Conservation (phyloP, 2,329 filamentous ascomycete species). For the Neospermospora avenae region DNA sequence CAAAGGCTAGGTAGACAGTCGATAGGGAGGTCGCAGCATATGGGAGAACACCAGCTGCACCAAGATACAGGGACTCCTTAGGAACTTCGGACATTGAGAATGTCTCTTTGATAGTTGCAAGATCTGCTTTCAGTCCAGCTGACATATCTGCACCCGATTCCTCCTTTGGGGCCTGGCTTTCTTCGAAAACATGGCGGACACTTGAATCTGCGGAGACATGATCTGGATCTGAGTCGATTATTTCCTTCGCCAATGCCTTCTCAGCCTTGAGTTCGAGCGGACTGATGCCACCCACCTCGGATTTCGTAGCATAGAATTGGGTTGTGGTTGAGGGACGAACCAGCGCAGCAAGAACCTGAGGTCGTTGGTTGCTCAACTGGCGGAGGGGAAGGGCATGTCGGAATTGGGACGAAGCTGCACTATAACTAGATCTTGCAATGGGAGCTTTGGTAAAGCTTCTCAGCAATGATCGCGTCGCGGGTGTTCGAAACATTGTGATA, state of each 20-base stretch:
- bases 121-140: slow-evolving; percentile 49
- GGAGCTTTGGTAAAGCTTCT: slow-evolving; percentile 30
- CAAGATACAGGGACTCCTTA: slow-evolving; percentile 63
- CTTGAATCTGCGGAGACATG: slow-evolving; percentile 58
- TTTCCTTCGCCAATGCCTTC: slow-evolving; percentile 49
- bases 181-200: slow-evolving; percentile 49
- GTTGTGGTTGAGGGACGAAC: slow-evolving; percentile 43
- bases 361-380: slow-evolving; percentile 27
- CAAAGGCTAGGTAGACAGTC: slow-evolving; percentile 78
- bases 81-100: slow-evolving; percentile 65
- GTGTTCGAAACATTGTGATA: slow-evolving; percentile 31
- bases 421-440: slow-evolving; percentile 26
- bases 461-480: slow-evolving; percentile 31
- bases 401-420: slow-evolving; percentile 27
- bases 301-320: slow-evolving; percentile 43
- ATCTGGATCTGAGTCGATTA: slow-evolving; percentile 57
- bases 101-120: slow-evolving; percentile 66
- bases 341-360: slow-evolving; percentile 19
- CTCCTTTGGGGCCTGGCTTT: slow-evolving; percentile 24
- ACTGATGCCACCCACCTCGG: slow-evolving; percentile 30
- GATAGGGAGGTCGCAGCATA: slow-evolving; percentile 81
- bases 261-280: slow-evolving; percentile 55
- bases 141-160: slow-evolving; percentile 48
- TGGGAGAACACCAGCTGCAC: slow-evolving; percentile 75
- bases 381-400: slow-evolving; percentile 20